phyloP scores from a whole-genome alignment of 148 eudicot genomes.

The Amaranthus palmeri region DNA sequence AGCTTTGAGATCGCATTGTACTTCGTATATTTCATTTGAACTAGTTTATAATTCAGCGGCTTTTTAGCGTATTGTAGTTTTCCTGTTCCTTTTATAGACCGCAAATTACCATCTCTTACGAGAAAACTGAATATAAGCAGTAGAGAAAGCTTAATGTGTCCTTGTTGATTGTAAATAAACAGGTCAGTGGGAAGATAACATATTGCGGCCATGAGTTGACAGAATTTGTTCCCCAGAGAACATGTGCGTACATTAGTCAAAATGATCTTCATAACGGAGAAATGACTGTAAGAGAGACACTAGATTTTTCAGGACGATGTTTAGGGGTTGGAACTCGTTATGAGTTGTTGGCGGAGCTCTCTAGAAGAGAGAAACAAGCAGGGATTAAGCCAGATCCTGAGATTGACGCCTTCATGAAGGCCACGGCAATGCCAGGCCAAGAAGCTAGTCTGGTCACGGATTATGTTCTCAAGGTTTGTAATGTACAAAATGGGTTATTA shows the following conservation, averaged over 20 bases:
- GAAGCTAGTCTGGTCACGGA: constrained; percentile 27
- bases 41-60: too few relatives aligned
- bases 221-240: constrained; percentile 39
- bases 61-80: too few relatives aligned
- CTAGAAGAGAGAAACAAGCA: constrained; percentile 45
- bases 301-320: constrained; percentile 37
- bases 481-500: too few relatives aligned
- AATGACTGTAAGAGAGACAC: constrained; percentile 43
- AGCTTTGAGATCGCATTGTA: neutral
- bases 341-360: constrained; percentile 38
- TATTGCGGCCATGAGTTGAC: constrained; percentile 38
- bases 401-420: constrained; percentile 51
- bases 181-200: constrained; percentile 26
- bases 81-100: too few relatives aligned
- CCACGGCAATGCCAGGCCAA: constrained; percentile 30
- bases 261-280: constrained; percentile 40
- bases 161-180: neutral
- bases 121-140: too few relatives aligned
- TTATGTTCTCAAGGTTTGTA: constrained; percentile 32
- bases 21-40: too few relatives aligned
- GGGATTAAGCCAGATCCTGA: constrained; percentile 41
- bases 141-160: too few relatives aligned
- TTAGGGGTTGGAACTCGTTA: constrained; percentile 40
- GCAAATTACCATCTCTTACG: too few relatives aligned
- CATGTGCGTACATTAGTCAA: constrained; percentile 43